Percentiles rank a stretch among this genome's conserved stretches.
These are phyloP conservation scores for Penicillium arizonense DNA, from an alignment of 495 filamentous ascomycete genomes.

Conservation along the genomic window DNA sequence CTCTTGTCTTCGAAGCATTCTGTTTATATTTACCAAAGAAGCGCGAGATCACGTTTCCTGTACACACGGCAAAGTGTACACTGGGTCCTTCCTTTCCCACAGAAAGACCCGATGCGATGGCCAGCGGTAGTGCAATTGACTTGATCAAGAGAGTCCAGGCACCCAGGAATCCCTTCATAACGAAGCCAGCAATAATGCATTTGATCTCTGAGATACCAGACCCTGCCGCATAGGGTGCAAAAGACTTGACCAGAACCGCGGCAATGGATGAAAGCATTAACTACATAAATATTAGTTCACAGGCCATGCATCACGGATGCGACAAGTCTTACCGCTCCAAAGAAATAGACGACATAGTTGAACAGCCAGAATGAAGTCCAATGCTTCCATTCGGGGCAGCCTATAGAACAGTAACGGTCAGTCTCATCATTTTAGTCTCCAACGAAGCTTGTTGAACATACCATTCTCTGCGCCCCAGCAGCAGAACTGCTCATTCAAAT, in stretches of 20 bases:
- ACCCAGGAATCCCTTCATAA: constrained; percentile 98
- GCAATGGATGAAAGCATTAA: constrained; percentile 78
- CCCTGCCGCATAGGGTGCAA: constrained; percentile 94
- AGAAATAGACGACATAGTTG: constrained; percentile 87
- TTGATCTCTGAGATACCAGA: constrained; percentile 99
- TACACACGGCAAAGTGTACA: constrained; percentile 97
- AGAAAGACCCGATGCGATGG: constrained; percentile 91
- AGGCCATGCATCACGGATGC: neutral
- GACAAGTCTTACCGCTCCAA: constrained; percentile 68
- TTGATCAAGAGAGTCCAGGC: constrained; percentile 94
- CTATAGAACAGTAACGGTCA: constrained; percentile 30
- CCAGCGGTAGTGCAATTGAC: constrained; percentile 83
- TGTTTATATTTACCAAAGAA: constrained; percentile 90
- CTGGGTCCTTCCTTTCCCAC: constrained; percentile 98
- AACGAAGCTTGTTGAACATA: constrained; percentile 28
- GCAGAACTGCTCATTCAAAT: constrained; percentile 96
- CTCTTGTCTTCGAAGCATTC: constrained; percentile 91
- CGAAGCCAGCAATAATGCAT: constrained; percentile 98
- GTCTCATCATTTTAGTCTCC: neutral
- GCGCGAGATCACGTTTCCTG: constrained; percentile 92
- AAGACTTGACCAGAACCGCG: constrained; percentile 84
- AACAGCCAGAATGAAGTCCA: constrained; percentile 78
- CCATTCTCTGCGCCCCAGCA: constrained; percentile 95
- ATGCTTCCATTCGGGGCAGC: constrained; percentile 83
- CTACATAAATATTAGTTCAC: constrained; percentile 38